These are phyloP conservation scores for Petunia axillaris DNA, from an alignment of 257 asterid genomes.

Conservation along the genomic window DNA sequence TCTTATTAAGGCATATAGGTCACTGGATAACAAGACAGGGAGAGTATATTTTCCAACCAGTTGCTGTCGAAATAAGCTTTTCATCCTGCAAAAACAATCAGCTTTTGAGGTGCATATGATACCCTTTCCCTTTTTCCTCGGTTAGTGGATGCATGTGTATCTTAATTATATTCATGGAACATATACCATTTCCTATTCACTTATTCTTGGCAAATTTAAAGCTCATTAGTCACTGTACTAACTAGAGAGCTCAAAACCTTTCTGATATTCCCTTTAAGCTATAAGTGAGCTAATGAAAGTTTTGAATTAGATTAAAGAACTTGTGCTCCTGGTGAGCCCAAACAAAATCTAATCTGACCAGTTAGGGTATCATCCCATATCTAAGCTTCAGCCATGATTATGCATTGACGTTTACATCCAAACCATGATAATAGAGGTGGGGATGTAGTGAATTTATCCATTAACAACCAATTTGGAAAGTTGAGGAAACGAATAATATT, in stretches of 20 bases:
- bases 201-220: conserved; percentile 23
- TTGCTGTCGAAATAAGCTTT: conserved; percentile 44
- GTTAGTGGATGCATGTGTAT: conserved; percentile 55
- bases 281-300: neutral
- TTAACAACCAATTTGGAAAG: too few relatives aligned
- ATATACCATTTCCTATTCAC: conserved; percentile 42
- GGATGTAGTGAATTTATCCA: too few relatives aligned
- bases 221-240: neutral
- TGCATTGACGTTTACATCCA: too few relatives aligned
- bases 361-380: too few relatives aligned
- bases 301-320: neutral
- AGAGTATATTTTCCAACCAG: conserved; percentile 29
- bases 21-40: conserved; percentile 28
- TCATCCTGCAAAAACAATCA: conserved; percentile 53
- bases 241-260: neutral
- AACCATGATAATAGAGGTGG: too few relatives aligned
- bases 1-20: conserved; percentile 22
- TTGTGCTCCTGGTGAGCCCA: neutral
- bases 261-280: neutral
- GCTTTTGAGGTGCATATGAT: conserved; percentile 69
- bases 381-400: too few relatives aligned
- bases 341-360: neutral
- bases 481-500: too few relatives aligned
- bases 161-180: conserved; percentile 55
- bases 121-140: conserved; percentile 53